Evolutionary conservation across 192 early-diverging fungal species (phyloP).

Genomic region (Coemansia asiatica): DNA sequence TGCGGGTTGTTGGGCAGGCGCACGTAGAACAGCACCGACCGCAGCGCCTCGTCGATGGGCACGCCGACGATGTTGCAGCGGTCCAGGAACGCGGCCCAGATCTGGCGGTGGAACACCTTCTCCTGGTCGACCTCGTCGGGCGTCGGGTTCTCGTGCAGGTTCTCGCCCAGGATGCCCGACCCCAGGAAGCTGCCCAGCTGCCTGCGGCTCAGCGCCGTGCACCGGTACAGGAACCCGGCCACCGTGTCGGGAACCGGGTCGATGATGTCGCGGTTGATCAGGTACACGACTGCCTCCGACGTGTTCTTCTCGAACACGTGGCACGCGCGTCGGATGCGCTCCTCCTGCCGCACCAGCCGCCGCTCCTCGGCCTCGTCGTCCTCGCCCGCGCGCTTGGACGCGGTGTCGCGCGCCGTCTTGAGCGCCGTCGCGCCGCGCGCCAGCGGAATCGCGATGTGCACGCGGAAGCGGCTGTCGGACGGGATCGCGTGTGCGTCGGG

Average conservation of each 20-base stretch:
- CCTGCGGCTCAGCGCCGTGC: conserved; percentile 53
- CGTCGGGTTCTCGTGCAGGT: conserved; percentile 47
- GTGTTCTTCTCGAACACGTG: conserved; percentile 53
- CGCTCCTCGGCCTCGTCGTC: conserved; percentile 48
- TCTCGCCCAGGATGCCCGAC: conserved; percentile 47
- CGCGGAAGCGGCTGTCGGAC: conserved; percentile 30
- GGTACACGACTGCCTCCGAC: conserved; percentile 46
- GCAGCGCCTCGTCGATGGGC: conserved; percentile 55
- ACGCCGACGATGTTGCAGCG: conserved; percentile 50
- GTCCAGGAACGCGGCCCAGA: conserved; percentile 50
- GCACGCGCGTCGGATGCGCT: conserved; percentile 50
- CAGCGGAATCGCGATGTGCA: conserved; percentile 50
- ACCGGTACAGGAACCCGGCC: conserved; percentile 52
- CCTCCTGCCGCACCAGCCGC: conserved; percentile 46
- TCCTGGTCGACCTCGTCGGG: conserved; percentile 52
- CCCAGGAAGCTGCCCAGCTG: conserved; percentile 54
- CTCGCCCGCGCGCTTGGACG: conserved; percentile 45
- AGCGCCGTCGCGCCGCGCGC: conserved; percentile 23
- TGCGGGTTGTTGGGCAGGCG: conserved; percentile 46
- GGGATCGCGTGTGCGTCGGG: conserved; percentile 26
- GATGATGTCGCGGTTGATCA: conserved; percentile 53
- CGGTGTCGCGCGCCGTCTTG: conserved; percentile 39
- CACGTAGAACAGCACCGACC: conserved; percentile 50
- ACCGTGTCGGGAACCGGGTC: conserved; percentile 39
- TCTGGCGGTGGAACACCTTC: conserved; percentile 50